These are phyloP conservation scores for Letharia lupina DNA, from an alignment of 495 filamentous ascomycete species.

Conservation along the genomic window DNA sequence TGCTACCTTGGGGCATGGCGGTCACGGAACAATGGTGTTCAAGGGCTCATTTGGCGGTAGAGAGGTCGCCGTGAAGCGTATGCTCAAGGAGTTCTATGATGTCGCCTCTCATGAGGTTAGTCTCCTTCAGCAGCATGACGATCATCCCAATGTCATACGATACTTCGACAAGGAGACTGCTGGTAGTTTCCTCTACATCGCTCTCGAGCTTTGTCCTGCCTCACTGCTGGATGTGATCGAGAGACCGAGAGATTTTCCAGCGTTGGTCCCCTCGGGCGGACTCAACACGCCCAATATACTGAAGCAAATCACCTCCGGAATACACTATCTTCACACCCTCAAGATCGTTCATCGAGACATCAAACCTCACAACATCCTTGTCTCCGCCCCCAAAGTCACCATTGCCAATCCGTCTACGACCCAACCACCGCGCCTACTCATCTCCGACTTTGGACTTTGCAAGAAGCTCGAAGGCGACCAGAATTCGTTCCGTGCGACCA, in stretches of 20 bases:
- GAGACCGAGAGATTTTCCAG: conserved; percentile 53
- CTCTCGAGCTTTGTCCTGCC: conserved; percentile 88
- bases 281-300: conserved; percentile 58
- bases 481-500: conserved; percentile 89
- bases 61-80: conserved; percentile 91
- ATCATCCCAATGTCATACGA: conserved; percentile 91
- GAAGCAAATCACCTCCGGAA: conserved; percentile 76
- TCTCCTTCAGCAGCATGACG: conserved; percentile 83
- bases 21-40: conserved; percentile 81
- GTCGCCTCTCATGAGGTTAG: conserved; percentile 92
- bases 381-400: conserved; percentile 45
- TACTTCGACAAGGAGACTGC: conserved; percentile 88
- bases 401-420: conserved; percentile 28
- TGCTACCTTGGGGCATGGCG: conserved; percentile 66
- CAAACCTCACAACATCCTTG: conserved; percentile 95
- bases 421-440: conserved; percentile 58
- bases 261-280: conserved; percentile 40
- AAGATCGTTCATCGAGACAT: conserved; percentile 95
- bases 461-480: conserved; percentile 96
- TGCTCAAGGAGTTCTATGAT: conserved; percentile 90
- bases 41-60: conserved; percentile 81
- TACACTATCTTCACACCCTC: conserved; percentile 81
- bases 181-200: conserved; percentile 90
- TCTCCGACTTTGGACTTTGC: conserved; percentile 95
- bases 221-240: conserved; percentile 84